Base-by-base conservation (phyloP, 192 early-diverging fungal species). In the Coemansia sp. region DNA sequence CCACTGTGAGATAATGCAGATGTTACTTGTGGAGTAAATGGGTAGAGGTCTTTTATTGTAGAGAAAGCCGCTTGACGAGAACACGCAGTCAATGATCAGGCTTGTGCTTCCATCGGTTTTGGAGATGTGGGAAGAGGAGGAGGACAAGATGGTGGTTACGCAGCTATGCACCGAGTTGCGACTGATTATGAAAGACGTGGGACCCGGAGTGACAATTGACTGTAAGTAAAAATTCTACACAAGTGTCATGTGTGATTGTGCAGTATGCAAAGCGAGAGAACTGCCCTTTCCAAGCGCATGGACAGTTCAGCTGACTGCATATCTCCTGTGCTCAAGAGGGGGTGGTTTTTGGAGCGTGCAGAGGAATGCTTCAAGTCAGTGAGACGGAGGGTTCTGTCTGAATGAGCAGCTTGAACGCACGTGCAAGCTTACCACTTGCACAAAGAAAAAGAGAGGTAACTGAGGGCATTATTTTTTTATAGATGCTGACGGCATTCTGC, bases 91-190 rank as follows among this genome's bases (percentile, higher is more conserved):
- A 50, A 81, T 94, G 72, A 84, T 83, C 50, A 80, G 71, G 55
- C 57, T 87, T 39, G 81, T 87, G 6, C 82, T 93, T 42, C 88
- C 88, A 3, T 80, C 83, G 19, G 77, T 93, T 49, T 61, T 92
- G 41, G 31, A 59, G 16, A 80, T 93, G 65, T 86, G 91, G 84
- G 76, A 81, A 16, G 87, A 91, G 1, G 93, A 95, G 64, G 89
- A 91, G 55, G 87, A 92, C 56, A 88, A 84, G 81, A 62, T 72
- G 66, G 89, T 95, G 21, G 90, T 91, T 54, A 81, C 87, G 33
- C 90, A 93, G 55, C 72, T 89, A 23, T 88, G 88, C 71, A 81
- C 80, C 50, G 88, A 91, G 68, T 66, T 92, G 36, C 76, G 82
- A 16, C 83, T 86, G 26, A 78, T 82, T 36, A 72, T 94, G 51